Evolutionary conservation across 2,329 filamentous ascomycete genomes (phyloP).

Genomic region (Exserohilum turcica): DNA sequence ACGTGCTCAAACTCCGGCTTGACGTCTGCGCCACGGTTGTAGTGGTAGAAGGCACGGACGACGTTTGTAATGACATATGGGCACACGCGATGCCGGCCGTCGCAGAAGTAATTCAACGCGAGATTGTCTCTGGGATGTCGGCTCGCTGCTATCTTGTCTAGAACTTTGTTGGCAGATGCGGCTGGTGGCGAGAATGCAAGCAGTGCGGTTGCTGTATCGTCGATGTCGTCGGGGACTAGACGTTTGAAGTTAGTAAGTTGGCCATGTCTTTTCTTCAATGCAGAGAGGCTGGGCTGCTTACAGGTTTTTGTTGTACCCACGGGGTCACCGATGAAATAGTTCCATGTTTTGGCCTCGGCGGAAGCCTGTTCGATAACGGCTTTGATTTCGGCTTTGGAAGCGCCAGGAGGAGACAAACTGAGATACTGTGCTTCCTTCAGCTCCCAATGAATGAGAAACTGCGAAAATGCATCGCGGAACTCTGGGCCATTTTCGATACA

Average conservation of each 20-base stretch:
- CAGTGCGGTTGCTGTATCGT: constrained; percentile 43
- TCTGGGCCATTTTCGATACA: constrained; percentile 24
- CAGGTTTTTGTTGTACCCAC: constrained; percentile 20
- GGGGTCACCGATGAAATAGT: constrained; percentile 31
- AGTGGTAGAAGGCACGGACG: constrained; percentile 39
- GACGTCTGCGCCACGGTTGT: constrained; percentile 30
- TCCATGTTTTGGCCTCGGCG: constrained; percentile 26
- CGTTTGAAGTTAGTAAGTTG: background rate
- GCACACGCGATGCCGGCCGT: constrained; percentile 30
- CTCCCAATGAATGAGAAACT: constrained; percentile 36
- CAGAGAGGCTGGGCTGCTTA: background rate
- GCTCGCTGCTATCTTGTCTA: constrained; percentile 38
- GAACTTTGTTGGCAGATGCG: constrained; percentile 4
- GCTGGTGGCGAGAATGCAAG: constrained; percentile 25
- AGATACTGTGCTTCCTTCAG: constrained; percentile 20
- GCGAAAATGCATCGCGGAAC: constrained; percentile 36
- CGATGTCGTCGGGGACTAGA: constrained; percentile 41
- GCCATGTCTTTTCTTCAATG: no score
- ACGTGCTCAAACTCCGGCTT: constrained; percentile 34
- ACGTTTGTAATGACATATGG: constrained; percentile 43
- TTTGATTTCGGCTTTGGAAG: constrained; percentile 9
- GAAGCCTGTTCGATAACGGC: constrained; percentile 2
- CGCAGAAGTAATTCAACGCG: constrained; percentile 47
- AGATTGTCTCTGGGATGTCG: constrained; percentile 47
- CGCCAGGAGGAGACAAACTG: constrained; percentile 6